Conservation (phyloP, 2,329 filamentous ascomycete genomes). For the Aspergillus pseudoviridinutans region DNA sequence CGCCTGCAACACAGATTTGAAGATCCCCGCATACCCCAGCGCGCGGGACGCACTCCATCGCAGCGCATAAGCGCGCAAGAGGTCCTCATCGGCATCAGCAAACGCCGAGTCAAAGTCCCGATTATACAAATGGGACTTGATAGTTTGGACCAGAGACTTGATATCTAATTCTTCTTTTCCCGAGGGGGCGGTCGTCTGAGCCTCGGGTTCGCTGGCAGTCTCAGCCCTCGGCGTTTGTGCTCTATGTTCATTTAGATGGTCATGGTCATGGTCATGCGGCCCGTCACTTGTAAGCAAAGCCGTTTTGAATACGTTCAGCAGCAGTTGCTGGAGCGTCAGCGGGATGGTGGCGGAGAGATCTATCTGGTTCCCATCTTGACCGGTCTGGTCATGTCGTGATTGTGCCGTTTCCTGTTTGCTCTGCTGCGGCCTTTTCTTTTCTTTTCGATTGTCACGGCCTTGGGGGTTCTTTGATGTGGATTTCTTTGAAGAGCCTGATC, state of each 20-base stretch:
- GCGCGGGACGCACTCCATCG: constrained; percentile 87
- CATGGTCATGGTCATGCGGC: background rate
- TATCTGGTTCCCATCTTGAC: constrained; percentile 6
- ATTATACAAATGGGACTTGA: constrained; percentile 82
- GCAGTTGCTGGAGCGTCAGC: constrained; percentile 59
- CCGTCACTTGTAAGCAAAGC: constrained; percentile 51
- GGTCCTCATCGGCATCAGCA: constrained; percentile 55
- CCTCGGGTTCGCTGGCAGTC: background rate
- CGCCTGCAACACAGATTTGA: constrained; percentile 36
- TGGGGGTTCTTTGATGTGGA: background rate
- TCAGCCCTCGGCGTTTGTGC: background rate
- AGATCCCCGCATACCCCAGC: constrained; percentile 70
- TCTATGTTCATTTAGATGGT: background rate
- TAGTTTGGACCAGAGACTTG: constrained; percentile 63
- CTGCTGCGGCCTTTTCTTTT: constrained; percentile 9
- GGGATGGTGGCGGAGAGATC: constrained; percentile 39
- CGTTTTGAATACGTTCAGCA: constrained; percentile 69
- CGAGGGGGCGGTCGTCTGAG: constrained; percentile 1
- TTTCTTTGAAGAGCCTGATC: constrained; percentile 1
- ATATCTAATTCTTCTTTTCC: constrained; percentile 27
- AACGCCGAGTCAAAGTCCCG: constrained; percentile 83
- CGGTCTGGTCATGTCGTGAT: constrained; percentile 1
- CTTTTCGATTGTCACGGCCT: constrained; percentile 5
- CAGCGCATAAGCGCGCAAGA: constrained; percentile 77
- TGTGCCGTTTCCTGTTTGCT: constrained; percentile 1